phyloP scores from a whole-genome alignment of 192 early-diverging fungal genomes.

The Backusella circina region DNA sequence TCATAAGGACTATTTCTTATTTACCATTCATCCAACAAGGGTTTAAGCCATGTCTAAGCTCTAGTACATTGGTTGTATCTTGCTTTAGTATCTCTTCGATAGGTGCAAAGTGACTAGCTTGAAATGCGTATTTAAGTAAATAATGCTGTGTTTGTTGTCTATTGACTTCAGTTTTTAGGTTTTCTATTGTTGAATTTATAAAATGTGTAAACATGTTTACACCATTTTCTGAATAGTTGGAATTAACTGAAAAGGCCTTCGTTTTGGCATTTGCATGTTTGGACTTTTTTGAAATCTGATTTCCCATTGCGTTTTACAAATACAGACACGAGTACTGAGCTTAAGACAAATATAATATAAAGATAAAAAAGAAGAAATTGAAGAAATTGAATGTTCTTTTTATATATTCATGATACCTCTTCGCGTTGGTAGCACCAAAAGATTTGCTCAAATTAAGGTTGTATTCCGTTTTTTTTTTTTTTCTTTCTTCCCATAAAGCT shows the following conservation, averaged over 20 bases:
- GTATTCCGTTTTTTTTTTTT: too few relatives aligned
- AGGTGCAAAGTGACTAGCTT: conserved; percentile 15
- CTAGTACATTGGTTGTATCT: background rate
- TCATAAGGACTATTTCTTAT: background rate
- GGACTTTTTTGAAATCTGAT: conserved; percentile 9
- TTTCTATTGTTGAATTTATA: background rate
- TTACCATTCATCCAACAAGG: conserved; percentile 21
- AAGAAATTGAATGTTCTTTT: background rate
- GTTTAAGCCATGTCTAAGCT: conserved; percentile 13
- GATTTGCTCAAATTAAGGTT: too few relatives aligned
- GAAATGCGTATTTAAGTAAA: conserved; percentile 24
- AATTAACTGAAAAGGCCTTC: background rate
- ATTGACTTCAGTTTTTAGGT: background rate
- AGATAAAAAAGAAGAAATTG: background rate
- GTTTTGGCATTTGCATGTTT: background rate
- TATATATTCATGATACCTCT: background rate
- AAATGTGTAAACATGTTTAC: background rate
- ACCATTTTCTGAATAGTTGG: background rate
- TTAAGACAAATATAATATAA: background rate
- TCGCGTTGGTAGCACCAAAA: too few relatives aligned
- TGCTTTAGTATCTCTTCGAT: background rate
- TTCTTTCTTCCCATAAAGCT: too few relatives aligned
- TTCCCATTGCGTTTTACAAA: conserved; percentile 6
- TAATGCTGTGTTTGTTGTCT: conserved; percentile 19
- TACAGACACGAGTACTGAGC: background rate